Conservation (phyloP, 352 stramenopile genomes). For the Globisporangium nodosum region DNA sequence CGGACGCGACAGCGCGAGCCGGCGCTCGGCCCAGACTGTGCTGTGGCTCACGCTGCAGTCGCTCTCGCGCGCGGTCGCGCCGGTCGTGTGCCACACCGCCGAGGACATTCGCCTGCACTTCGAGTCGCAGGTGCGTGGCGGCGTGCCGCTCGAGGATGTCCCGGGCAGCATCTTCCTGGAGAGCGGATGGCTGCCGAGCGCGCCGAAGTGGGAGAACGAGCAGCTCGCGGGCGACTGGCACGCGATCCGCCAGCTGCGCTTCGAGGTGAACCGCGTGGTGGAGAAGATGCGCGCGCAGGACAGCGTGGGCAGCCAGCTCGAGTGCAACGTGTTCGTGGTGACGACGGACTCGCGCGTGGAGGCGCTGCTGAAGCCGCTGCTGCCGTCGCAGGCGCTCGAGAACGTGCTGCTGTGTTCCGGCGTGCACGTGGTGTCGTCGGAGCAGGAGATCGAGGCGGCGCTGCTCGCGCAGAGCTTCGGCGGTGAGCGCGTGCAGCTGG, state of each 20-base stretch:
- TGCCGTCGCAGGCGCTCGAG: slow-evolving; percentile 60
- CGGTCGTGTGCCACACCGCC: slow-evolving; percentile 94
- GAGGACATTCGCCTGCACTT: slow-evolving; percentile 95
- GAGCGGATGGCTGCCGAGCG: slow-evolving; percentile 50
- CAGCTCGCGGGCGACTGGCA: slow-evolving; percentile 78
- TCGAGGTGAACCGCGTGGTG: slow-evolving; percentile 75
- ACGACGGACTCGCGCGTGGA: slow-evolving; percentile 24
- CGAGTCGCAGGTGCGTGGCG: slow-evolving; percentile 30
- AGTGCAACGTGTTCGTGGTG: slow-evolving; percentile 66
- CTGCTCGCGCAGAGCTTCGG: slow-evolving; percentile 21
- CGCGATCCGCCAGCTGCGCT: slow-evolving; percentile 82
- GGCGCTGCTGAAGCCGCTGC: slow-evolving; percentile 52
- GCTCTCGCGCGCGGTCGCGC: slow-evolving; percentile 66
- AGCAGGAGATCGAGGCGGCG: slow-evolving; percentile 28
- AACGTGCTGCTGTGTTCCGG: slow-evolving; percentile 73
- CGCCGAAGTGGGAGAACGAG: slow-evolving; percentile 42
- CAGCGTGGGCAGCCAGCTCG: slow-evolving; percentile 59
- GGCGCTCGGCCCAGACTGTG: slow-evolving; percentile 87
- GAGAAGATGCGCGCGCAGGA: slow-evolving; percentile 59
- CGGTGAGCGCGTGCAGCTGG: slow-evolving; percentile 22
- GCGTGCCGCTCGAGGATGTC: slow-evolving; percentile 42
- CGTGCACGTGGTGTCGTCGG: slow-evolving; percentile 31
- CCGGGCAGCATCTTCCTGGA: slow-evolving; percentile 72
- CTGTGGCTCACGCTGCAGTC: slow-evolving; percentile 62
- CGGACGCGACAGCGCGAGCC: slow-evolving; percentile 66